Percentiles rank a stretch among this genome's conserved stretches.
phyloP scores from a whole-genome alignment of 305 asterid genomes.

The Solanum hybrid region DNA sequence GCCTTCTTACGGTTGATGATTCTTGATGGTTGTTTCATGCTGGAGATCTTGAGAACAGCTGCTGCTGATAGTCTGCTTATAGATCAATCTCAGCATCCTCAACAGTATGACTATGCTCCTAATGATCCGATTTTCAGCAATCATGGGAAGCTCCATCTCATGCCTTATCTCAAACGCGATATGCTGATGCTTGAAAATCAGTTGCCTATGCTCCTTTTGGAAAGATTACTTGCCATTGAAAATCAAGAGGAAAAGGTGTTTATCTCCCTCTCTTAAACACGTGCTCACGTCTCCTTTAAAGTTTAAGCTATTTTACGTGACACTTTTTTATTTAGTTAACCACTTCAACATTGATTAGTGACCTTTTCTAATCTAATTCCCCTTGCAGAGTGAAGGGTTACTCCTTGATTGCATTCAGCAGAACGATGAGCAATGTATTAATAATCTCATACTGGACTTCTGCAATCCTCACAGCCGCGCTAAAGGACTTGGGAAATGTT shows the following conservation, averaged over 20 bases:
- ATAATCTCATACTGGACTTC: slow-evolving; percentile 12
- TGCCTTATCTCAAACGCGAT: slow-evolving; percentile 29
- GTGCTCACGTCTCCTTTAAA: not conserved
- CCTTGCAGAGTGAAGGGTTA: not conserved
- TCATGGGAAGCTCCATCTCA: slow-evolving; percentile 25
- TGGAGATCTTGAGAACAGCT: slow-evolving; percentile 28
- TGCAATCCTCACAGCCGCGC: not conserved
- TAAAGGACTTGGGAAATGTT: slow-evolving; percentile 9
- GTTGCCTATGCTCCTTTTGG: slow-evolving; percentile 31
- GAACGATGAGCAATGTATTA: slow-evolving; percentile 15
- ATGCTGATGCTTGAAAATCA: slow-evolving; percentile 39
- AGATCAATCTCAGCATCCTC: slow-evolving; percentile 3
- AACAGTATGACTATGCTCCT: slow-evolving; percentile 19
- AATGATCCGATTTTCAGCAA: slow-evolving; percentile 29
- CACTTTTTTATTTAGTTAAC: not conserved
- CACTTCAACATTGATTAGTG: not conserved
- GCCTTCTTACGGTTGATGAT: slow-evolving; percentile 39
- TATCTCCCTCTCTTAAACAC: not conserved
- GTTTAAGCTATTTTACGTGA: not conserved
- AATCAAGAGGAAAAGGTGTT: slow-evolving; percentile 5
- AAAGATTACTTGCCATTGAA: slow-evolving; percentile 15
- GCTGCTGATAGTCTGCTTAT: not conserved
- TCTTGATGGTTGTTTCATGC: slow-evolving; percentile 41
- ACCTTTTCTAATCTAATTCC: not conserved
- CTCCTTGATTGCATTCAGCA: not conserved